phyloP scores from a whole-genome alignment of 192 early-diverging fungal species.

The Podochytrium sp. region DNA sequence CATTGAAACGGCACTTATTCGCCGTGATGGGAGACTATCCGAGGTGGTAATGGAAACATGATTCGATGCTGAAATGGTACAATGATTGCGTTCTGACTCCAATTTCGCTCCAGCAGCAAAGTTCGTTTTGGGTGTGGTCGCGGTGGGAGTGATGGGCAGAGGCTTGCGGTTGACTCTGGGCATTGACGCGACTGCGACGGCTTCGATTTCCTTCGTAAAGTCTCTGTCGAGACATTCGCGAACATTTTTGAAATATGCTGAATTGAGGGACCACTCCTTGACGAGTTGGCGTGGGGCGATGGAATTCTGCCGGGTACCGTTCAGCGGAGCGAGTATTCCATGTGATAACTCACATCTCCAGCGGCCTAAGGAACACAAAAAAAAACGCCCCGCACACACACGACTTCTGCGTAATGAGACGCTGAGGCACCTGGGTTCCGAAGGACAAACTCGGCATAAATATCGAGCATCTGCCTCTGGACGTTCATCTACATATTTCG shows the following conservation, averaged over 20 bases:
- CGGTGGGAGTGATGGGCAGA: neutral
- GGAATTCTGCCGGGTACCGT: neutral
- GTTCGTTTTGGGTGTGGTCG: neutral
- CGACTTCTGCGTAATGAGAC: neutral
- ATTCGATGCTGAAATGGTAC: no score
- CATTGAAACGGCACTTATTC: no score
- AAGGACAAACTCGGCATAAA: neutral
- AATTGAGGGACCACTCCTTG: neutral
- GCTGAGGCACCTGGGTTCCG: neutral
- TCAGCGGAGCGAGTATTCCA: neutral
- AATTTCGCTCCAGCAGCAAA: no score
- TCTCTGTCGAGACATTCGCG: no score
- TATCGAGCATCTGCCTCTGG: neutral
- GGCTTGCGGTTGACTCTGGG: neutral
- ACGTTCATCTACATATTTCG: neutral
- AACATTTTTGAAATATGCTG: neutral
- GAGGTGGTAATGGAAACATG: no score
- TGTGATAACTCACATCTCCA: neutral
- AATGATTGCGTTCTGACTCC: no score
- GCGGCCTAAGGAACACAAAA: neutral
- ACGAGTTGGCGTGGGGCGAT: neutral
- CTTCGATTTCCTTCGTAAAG: neutral
- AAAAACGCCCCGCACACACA: neutral
- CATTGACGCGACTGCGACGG: neutral
- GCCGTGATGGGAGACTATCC: no score